These are phyloP conservation scores for Deinandra increscens DNA, from an alignment of 129 eudicot species.

Conservation along the genomic window DNA sequence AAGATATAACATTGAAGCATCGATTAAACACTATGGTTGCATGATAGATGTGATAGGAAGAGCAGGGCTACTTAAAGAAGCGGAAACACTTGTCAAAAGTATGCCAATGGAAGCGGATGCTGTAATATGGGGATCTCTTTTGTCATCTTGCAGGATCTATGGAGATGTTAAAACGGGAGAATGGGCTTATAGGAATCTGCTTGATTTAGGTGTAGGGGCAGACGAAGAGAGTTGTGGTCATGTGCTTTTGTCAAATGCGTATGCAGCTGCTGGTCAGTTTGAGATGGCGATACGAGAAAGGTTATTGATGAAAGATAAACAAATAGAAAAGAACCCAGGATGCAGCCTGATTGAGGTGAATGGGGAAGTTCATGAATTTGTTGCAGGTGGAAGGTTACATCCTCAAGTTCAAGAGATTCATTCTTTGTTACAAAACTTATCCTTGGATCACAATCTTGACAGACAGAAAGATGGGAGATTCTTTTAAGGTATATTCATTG, in stretches of 20 bases:
- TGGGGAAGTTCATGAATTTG: slow-evolving; percentile 69
- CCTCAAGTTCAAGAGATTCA: slow-evolving; percentile 33
- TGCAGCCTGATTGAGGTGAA: slow-evolving; percentile 64
- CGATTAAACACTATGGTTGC: slow-evolving; percentile 69
- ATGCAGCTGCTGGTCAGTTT: slow-evolving; percentile 55
- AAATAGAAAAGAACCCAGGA: slow-evolving; percentile 51
- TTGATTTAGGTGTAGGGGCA: slow-evolving; percentile 31
- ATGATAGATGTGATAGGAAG: slow-evolving; percentile 61
- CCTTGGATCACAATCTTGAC: neutral
- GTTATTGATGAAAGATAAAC: slow-evolving; percentile 46
- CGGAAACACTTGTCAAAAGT: slow-evolving; percentile 41
- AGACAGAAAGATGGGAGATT: neutral
- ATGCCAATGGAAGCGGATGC: slow-evolving; percentile 74
- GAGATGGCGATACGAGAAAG: slow-evolving; percentile 56
- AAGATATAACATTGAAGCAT: slow-evolving; percentile 45
- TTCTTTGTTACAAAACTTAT: slow-evolving; percentile 22
- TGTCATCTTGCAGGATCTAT: slow-evolving; percentile 49
- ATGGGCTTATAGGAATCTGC: slow-evolving; percentile 49
- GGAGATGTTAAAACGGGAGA: slow-evolving; percentile 46
- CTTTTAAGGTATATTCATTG: too few relatives aligned
- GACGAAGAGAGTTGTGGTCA: slow-evolving; percentile 40
- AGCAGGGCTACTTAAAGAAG: slow-evolving; percentile 54
- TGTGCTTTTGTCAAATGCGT: slow-evolving; percentile 59
- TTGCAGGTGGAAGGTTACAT: slow-evolving; percentile 52
- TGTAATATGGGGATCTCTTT: slow-evolving; percentile 62